A percentile compares a stretch with the other conserved stretches of the same genome.
phyloP scores from a whole-genome alignment of 768 basidiomycete species.

The Termitomyces eurrhizus region DNA sequence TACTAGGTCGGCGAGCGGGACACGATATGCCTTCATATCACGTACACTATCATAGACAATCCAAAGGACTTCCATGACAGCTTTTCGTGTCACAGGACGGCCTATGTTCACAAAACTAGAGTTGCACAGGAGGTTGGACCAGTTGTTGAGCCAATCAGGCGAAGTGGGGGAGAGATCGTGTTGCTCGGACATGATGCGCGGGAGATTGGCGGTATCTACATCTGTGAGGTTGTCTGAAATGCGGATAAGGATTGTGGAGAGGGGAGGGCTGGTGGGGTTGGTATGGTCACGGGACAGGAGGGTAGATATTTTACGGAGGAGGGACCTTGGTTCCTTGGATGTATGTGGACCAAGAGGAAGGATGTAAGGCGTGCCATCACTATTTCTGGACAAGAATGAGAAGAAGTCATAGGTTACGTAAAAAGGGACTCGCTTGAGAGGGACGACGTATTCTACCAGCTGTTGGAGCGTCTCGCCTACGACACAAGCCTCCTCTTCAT shows the following conservation, averaged over 20 bases:
- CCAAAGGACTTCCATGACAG: conserved; percentile 55
- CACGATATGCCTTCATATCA: conserved; percentile 66
- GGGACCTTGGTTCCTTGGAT: conserved; percentile 51
- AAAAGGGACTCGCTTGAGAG: conserved; percentile 47
- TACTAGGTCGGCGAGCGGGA: conserved; percentile 49
- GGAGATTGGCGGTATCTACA: conserved; percentile 57
- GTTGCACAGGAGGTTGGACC: conserved; percentile 55
- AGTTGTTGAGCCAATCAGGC: conserved; percentile 67
- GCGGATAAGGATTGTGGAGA: conserved; percentile 60
- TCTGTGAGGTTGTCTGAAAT: conserved; percentile 72
- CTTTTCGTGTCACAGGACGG: conserved; percentile 51
- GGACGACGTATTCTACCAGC: conserved; percentile 53
- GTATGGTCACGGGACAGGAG: conserved; percentile 63
- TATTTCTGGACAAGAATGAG: conserved; percentile 26
- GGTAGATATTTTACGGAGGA: conserved; percentile 59
- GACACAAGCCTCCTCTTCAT: conserved; percentile 65
- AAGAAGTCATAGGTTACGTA: neutral
- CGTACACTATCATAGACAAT: conserved; percentile 60
- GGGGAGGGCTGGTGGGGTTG: conserved; percentile 52
- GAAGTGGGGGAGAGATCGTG: conserved; percentile 70
- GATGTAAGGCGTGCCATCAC: conserved; percentile 39
- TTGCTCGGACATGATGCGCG: conserved; percentile 59
- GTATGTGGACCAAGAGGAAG: conserved; percentile 51
- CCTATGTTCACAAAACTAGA: conserved; percentile 35
- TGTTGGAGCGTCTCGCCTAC: conserved; percentile 60